Conservation (phyloP, 768 basidiomycete species). For the Termitomyces titanicus region DNA sequence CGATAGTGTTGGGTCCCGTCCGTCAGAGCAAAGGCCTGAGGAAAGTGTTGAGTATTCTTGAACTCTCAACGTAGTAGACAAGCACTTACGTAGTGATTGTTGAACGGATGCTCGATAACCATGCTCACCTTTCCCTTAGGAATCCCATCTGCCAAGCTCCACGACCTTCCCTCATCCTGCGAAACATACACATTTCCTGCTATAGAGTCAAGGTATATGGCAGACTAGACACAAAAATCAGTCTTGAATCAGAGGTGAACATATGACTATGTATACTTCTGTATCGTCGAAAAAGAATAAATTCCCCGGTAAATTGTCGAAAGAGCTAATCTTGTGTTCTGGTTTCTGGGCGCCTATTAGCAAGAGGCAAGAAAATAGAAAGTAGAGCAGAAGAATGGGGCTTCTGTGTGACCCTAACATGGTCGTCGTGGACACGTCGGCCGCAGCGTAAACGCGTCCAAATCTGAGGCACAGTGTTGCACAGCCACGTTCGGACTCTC, state of each 20-base stretch:
- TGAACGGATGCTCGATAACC: conserved; percentile 85
- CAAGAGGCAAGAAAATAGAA: conserved; percentile 14
- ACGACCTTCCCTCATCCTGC: conserved; percentile 80
- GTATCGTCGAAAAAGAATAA: conserved; percentile 95
- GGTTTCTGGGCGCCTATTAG: conserved; percentile 39
- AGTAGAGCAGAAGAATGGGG: conserved; percentile 16
- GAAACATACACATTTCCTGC: conserved; percentile 74
- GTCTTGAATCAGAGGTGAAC: neutral
- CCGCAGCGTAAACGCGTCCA: conserved; percentile 6
- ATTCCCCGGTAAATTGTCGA: conserved; percentile 69
- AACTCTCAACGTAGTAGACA: neutral
- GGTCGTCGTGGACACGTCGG: conserved; percentile 21
- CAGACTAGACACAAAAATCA: conserved; percentile 31
- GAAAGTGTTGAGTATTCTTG: neutral
- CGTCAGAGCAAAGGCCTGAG: conserved; percentile 85
- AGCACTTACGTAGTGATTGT: conserved; percentile 65
- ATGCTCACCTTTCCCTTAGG: conserved; percentile 56
- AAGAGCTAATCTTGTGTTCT: conserved; percentile 44
- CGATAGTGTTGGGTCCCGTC: conserved; percentile 76
- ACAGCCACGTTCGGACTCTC: conserved; percentile 13
- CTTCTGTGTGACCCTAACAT: conserved; percentile 21
- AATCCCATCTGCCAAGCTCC: conserved; percentile 48
- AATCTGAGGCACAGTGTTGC: conserved; percentile 7
- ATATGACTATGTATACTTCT: conserved; percentile 46
- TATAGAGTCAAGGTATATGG: conserved; percentile 78